These are phyloP conservation scores for Candida sithepensis DNA, from an alignment of 805 yeast species.

Conservation along the genomic window DNA sequence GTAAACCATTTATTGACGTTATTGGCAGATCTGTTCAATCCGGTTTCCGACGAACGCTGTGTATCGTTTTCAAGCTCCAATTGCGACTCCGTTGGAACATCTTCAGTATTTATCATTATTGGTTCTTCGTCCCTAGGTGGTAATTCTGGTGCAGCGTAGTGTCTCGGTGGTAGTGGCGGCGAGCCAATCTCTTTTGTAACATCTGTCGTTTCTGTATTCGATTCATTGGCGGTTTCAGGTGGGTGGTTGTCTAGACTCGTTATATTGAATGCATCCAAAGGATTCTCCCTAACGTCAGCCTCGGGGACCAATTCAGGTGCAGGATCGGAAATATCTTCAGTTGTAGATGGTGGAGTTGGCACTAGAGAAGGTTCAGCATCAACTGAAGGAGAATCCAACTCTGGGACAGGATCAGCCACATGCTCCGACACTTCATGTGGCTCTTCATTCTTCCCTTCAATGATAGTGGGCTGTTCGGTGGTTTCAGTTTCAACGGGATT, in stretches of 20 bases:
- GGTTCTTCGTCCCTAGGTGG: conserved; percentile 30
- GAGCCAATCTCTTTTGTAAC: not conserved
- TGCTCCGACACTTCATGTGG: too few relatives aligned
- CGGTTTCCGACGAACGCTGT: conserved; percentile 4
- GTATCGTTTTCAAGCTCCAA: conserved; percentile 1
- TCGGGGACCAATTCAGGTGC: not conserved
- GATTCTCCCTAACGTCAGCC: conserved; percentile 10
- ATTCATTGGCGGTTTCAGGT: not conserved
- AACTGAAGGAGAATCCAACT: too few relatives aligned
- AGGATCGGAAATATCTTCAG: not conserved
- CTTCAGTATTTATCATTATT: conserved; percentile 10
- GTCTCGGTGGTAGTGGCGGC: too few relatives aligned
- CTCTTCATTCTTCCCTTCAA: too few relatives aligned
- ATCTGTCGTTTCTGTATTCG: conserved; percentile 5
- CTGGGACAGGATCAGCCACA: too few relatives aligned
- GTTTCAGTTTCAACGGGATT: not conserved
- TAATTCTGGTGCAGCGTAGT: conserved; percentile 4
- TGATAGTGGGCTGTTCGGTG: not conserved
- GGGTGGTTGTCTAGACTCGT: not conserved
- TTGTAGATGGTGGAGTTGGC: too few relatives aligned
- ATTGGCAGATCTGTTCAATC: conserved; percentile 6
- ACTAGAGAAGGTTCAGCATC: too few relatives aligned
- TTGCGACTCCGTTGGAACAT: not conserved
- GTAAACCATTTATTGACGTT: conserved; percentile 27
- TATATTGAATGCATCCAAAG: not conserved